These are phyloP conservation scores for Craterostigma plantagineum DNA, from an alignment of 257 asterid species.

Conservation along the genomic window DNA sequence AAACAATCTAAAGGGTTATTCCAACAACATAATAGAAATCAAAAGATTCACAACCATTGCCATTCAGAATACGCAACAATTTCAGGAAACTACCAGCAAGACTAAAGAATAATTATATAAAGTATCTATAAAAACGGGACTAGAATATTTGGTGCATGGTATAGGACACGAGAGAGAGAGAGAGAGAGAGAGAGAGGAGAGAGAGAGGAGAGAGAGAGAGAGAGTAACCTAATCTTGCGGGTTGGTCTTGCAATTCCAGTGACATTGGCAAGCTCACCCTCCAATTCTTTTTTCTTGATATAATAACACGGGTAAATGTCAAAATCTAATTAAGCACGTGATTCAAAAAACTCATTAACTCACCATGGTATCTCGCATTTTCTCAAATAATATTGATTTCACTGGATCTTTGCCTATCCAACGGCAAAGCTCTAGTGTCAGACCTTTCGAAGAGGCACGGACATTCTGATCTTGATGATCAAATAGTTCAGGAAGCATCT, in stretches of 20 bases:
- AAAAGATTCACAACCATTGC: too few species aligned
- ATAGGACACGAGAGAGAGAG: not conserved
- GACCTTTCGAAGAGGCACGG: slow-evolving; percentile 94
- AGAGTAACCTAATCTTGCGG: slow-evolving; percentile 71
- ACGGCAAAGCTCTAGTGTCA: slow-evolving; percentile 94
- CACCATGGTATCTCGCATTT: slow-evolving; percentile 99
- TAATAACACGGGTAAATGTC: not conserved
- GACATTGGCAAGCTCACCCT: slow-evolving; percentile 88
- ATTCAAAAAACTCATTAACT: not conserved
- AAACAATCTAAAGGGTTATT: too few species aligned
- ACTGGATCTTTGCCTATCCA: slow-evolving; percentile 99
- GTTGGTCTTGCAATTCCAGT: slow-evolving; percentile 74
- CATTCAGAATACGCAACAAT: too few species aligned
- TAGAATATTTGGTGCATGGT: too few species aligned
- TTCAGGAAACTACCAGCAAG: slow-evolving; percentile 1
- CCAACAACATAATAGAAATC: too few species aligned
- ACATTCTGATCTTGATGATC: slow-evolving; percentile 99
- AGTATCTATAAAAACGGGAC: not conserved
- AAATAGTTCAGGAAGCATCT: slow-evolving; percentile 99
- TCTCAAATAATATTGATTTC: slow-evolving; percentile 85
- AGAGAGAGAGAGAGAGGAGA: too few species aligned
- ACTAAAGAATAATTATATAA: not conserved
- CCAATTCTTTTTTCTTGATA: slow-evolving; percentile 89
- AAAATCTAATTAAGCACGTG: not conserved
- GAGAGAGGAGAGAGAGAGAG: too few species aligned